Base-by-base conservation (phyloP, 345 rosid species). In the Ceriops tagal region DNA sequence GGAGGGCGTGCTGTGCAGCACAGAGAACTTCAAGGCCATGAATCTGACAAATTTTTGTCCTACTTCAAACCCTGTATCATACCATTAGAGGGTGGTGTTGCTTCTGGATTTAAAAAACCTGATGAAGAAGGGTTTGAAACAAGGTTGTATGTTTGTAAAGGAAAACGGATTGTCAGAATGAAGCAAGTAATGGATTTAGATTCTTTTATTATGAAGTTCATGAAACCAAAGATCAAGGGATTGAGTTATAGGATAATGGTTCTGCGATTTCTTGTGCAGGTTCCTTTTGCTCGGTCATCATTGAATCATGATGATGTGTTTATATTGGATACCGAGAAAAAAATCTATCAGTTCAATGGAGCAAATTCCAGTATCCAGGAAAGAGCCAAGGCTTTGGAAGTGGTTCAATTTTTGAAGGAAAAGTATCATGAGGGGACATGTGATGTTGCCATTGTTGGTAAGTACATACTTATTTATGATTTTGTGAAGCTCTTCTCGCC, bases 1-100 rank as follows among this genome's bases (percentile, higher is more conserved):
- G 99, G 99, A 71, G 99, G 99, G 62, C 98, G 98, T 70, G 99
- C 99, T 26, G 98, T 96, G 73, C 99, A 92, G 77, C 84, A 96
- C 81, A 84, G 99, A 68, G 98, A 96, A 86, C 72, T 90, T 78
- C 99, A 96, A 77, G 97, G 99, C 73, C 91, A 92, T 82, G 99
- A 95, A 76, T 88, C 99, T 75, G 97, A 92, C 72, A 90, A 90
- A 78, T 95, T 95, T 77, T 89, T 95, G 84, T 92, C 99, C 19
- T 92, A 89, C 77, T 95, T 95, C 81, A 95, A 89, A 77, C 99
- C 99, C 59, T 95, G 99, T 73, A 87, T 95, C 67, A 80, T 95
- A 78, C 99, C 99, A 9, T 77, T 92, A 74, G 98, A 92, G 74
- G 99, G 99, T 30, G 99, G 99, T 80, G 82, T 95, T 80, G 98